Percentiles rank a stretch among this genome's conserved stretches.
Evolutionary conservation across 1,284 basidiomycete species (phyloP).

Genomic region (Apiotrichum veenhuisii): DNA sequence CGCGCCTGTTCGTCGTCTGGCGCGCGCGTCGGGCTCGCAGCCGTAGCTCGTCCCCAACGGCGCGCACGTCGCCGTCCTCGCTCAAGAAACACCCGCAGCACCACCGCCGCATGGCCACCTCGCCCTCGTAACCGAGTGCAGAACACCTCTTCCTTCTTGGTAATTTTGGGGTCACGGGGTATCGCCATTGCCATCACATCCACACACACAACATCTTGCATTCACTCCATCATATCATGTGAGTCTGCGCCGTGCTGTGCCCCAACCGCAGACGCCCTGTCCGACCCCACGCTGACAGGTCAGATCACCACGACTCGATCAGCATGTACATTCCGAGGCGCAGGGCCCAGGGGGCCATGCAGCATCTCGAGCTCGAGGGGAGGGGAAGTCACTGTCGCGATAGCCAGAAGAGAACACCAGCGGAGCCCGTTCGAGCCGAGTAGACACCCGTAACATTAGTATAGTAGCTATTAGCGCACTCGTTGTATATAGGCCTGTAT

Average conservation of each 20-base stretch:
- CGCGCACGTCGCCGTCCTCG: background rate
- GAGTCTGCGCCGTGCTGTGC: too few species aligned
- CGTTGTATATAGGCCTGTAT: too few species aligned
- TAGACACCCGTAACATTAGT: too few species aligned
- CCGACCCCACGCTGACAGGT: background rate
- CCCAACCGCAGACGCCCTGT: too few species aligned
- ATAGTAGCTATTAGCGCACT: too few species aligned
- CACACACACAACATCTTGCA: background rate
- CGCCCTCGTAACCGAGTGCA: background rate
- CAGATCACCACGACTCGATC: background rate
- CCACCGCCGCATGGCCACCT: background rate
- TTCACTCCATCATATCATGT: background rate
- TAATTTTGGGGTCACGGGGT: too few species aligned
- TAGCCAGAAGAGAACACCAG: too few species aligned
- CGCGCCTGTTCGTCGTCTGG: slow-evolving; percentile 1
- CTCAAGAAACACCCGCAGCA: background rate
- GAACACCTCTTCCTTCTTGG: too few species aligned
- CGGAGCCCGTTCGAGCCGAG: too few species aligned
- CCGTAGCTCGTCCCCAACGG: background rate
- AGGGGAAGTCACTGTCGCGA: background rate
- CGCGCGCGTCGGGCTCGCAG: background rate
- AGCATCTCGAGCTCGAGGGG: background rate
- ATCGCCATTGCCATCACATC: background rate
- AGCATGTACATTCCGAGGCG: background rate
- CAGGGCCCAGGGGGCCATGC: too few species aligned